Evolutionary conservation across 495 filamentous ascomycete genomes (phyloP).

Genomic region (Melanomma pulvis-pyrius): DNA sequence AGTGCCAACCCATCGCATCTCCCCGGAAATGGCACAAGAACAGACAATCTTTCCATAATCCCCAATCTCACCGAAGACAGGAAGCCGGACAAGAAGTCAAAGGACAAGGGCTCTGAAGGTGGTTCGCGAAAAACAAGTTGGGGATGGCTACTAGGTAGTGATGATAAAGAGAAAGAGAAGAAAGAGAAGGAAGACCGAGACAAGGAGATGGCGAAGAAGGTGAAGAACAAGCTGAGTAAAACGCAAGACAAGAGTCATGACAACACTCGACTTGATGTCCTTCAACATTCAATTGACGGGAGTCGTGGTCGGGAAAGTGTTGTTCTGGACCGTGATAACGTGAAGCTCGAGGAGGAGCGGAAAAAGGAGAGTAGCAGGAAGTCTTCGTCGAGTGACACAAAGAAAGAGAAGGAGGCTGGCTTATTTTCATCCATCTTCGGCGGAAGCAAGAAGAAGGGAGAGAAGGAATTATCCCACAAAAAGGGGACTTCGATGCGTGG

Average conservation of each 20-base stretch:
- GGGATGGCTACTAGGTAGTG: conserved; percentile 73
- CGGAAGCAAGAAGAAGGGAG: conserved; percentile 75
- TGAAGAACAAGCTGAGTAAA: conserved; percentile 60
- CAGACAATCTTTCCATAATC: conserved; percentile 80
- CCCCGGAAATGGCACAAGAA: conserved; percentile 71
- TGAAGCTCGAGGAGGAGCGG: conserved; percentile 78
- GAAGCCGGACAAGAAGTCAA: conserved; percentile 62
- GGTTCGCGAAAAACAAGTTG: conserved; percentile 76
- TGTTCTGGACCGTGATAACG: conserved; percentile 72
- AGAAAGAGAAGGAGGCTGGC: conserved; percentile 83
- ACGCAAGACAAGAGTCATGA: conserved; percentile 60
- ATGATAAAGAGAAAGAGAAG: conserved; percentile 69
- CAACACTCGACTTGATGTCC: conserved; percentile 75
- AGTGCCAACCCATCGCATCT: conserved; percentile 64
- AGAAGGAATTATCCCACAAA: conserved; percentile 64
- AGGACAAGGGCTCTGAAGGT: conserved; percentile 59
- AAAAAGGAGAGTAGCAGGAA: conserved; percentile 80
- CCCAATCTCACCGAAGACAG: conserved; percentile 74
- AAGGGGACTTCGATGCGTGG: conserved; percentile 74
- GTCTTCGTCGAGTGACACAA: conserved; percentile 66
- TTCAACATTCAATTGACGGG: conserved; percentile 78
- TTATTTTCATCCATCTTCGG: conserved; percentile 90
- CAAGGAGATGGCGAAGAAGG: conserved; percentile 50
- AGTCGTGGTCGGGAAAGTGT: conserved; percentile 80
- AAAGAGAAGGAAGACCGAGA: conserved; percentile 56